phyloP scores from a whole-genome alignment of 2,329 filamentous ascomycete genomes.

The Clarireedia monteithiana region DNA sequence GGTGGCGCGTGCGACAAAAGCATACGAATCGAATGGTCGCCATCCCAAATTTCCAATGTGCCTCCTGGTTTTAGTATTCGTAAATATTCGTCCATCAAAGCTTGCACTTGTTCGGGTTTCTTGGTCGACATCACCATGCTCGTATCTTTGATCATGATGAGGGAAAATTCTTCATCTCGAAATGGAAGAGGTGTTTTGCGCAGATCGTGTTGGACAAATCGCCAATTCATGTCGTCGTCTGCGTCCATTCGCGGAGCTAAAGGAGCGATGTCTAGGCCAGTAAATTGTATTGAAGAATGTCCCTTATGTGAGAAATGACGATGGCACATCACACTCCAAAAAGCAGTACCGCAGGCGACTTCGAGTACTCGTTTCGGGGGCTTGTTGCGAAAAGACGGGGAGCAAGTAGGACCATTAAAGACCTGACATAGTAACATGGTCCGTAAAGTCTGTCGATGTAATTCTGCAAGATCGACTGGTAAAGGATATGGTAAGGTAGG shows the following conservation, averaged over 20 bases:
- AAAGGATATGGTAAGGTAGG: slow-evolving; percentile 68
- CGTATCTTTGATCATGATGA: slow-evolving; percentile 83
- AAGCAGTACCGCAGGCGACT: slow-evolving; percentile 76
- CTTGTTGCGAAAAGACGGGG: slow-evolving; percentile 54
- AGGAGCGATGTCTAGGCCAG: slow-evolving; percentile 73
- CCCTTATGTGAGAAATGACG: slow-evolving; percentile 66
- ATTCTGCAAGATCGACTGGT: slow-evolving; percentile 77
- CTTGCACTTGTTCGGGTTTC: slow-evolving; percentile 24
- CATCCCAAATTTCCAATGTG: slow-evolving; percentile 81
- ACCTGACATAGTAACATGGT: slow-evolving; percentile 76
- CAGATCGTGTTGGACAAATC: slow-evolving; percentile 81
- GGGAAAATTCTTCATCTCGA: slow-evolving; percentile 70
- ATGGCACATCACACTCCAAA: slow-evolving; percentile 87
- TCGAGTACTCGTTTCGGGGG: slow-evolving; percentile 76
- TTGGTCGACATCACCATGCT: slow-evolving; percentile 57
- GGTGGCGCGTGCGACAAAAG: slow-evolving; percentile 64
- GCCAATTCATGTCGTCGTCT: slow-evolving; percentile 74
- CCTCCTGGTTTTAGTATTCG: slow-evolving; percentile 73
- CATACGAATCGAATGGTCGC: slow-evolving; percentile 76
- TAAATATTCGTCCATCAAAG: slow-evolving; percentile 61
- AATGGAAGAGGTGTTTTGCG: slow-evolving; percentile 71
- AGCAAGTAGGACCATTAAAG: slow-evolving; percentile 73
- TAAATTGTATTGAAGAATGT: slow-evolving; percentile 64
- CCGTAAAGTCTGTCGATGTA: slow-evolving; percentile 79
- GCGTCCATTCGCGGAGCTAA: slow-evolving; percentile 54